Conservation (phyloP, 768 basidiomycete genomes). For the Pilatotrama ljubarskyi region DNA sequence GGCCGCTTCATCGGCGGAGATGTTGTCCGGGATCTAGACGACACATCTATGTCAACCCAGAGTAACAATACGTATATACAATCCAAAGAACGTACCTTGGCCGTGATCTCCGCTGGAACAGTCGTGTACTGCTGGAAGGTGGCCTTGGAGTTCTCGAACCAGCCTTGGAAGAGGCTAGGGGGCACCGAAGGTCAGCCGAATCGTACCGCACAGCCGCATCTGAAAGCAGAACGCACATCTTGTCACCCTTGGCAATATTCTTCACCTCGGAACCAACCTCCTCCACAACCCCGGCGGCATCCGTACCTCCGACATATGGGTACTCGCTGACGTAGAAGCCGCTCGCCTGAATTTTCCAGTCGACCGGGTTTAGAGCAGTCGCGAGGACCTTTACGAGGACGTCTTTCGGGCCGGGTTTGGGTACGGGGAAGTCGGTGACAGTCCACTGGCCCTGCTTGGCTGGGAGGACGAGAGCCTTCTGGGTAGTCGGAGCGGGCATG, state of each 20-base stretch:
- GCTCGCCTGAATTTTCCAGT: constrained; percentile 49
- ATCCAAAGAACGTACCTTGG: constrained; percentile 20
- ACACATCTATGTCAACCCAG: not conserved
- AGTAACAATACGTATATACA: not conserved
- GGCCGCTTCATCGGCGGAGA: constrained; percentile 42
- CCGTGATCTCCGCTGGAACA: constrained; percentile 28
- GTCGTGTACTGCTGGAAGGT: constrained; percentile 33
- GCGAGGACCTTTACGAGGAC: constrained; percentile 49
- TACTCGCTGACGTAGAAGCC: constrained; percentile 21
- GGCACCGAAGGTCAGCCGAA: not conserved
- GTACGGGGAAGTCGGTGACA: constrained; percentile 24
- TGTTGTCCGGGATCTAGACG: constrained; percentile 37
- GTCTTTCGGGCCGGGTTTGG: constrained; percentile 47
- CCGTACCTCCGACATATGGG: constrained; percentile 27
- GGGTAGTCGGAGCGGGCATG: constrained; percentile 2
- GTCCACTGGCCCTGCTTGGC: constrained; percentile 1
- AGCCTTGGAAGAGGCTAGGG: constrained; percentile 27
- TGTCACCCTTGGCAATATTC: constrained; percentile 36
- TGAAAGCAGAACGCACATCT: constrained; percentile 26
- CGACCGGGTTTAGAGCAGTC: constrained; percentile 52
- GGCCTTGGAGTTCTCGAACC: constrained; percentile 14
- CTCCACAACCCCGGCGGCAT: constrained; percentile 25
- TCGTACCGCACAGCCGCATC: not conserved
- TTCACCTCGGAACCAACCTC: constrained; percentile 37
- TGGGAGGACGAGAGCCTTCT: constrained; percentile 20